phyloP scores from a whole-genome alignment of 441 rosid genomes.

The Mallotus repandus region DNA sequence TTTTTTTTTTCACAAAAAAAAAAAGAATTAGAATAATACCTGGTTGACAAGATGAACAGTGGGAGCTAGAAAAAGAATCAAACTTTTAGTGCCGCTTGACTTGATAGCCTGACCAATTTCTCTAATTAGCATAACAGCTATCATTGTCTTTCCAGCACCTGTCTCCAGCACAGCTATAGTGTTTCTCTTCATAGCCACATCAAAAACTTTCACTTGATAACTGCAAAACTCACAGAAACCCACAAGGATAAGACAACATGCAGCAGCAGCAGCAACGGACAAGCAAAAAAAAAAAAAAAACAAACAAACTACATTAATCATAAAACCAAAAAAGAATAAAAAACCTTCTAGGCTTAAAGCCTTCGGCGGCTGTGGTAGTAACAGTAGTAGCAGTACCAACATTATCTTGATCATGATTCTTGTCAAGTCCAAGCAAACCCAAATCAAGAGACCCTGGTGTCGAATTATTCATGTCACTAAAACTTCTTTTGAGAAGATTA shows the following conservation, averaged over 20 bases:
- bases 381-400: constrained; percentile 8
- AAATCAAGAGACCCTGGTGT: constrained; percentile 23
- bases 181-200: constrained; percentile 69
- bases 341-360: constrained; percentile 52
- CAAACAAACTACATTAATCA: neutral
- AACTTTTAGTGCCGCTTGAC: constrained; percentile 39
- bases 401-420: constrained; percentile 6
- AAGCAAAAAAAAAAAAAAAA: neutral
- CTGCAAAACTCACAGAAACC: constrained; percentile 26
- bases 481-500: constrained; percentile 42
- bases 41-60: constrained; percentile 77
- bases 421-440: neutral
- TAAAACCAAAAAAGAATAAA: constrained; percentile 14
- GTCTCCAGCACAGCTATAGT: constrained; percentile 70
- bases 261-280: neutral
- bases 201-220: constrained; percentile 58
- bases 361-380: constrained; percentile 18
- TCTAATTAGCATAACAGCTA: constrained; percentile 66
- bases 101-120: constrained; percentile 38
- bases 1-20: neutral
- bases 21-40: constrained; percentile 33
- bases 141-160: constrained; percentile 67
- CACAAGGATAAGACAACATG: constrained; percentile 1
- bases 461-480: constrained; percentile 33
- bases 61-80: constrained; percentile 75